Evolutionary conservation across 306 rosid species (phyloP).

Genomic region (Dryas drummondii): DNA sequence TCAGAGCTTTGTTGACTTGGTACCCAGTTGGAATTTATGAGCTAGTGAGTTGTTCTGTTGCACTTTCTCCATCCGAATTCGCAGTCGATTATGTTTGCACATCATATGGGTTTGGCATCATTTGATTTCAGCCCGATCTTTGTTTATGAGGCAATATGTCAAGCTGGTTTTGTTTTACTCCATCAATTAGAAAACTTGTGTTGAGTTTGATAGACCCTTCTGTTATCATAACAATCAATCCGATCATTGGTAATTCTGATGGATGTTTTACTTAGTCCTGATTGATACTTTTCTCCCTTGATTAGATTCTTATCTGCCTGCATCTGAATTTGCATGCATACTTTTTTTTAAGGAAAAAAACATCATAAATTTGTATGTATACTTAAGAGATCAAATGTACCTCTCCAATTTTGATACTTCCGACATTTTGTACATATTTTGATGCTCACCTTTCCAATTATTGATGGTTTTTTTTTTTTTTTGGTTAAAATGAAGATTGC

Average conservation of each 20-base stretch:
- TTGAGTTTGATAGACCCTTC: not conserved
- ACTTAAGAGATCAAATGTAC: not conserved
- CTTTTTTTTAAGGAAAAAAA: not conserved
- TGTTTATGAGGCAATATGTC: not conserved
- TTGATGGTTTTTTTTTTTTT: not conserved
- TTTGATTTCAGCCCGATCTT: not conserved
- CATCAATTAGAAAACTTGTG: conserved; percentile 11
- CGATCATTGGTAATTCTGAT: not conserved
- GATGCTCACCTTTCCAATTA: not conserved
- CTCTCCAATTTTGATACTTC: not conserved
- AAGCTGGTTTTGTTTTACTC: not conserved
- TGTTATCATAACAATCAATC: not conserved
- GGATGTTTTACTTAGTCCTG: not conserved
- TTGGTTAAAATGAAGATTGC: not conserved
- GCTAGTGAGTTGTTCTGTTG: conserved; percentile 13
- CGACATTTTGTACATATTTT: not conserved
- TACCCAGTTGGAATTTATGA: conserved; percentile 15
- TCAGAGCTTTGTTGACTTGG: conserved; percentile 38
- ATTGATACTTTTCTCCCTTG: not conserved
- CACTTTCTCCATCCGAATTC: not conserved
- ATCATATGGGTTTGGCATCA: conserved; percentile 1
- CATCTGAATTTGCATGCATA: conserved; percentile 1
- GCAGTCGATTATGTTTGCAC: not conserved
- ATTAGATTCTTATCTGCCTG: conserved; percentile 1
- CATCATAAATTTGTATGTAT: not conserved